Evolutionary conservation across 306 rosid species (phyloP).

Genomic region (Sicyos baderoa): DNA sequence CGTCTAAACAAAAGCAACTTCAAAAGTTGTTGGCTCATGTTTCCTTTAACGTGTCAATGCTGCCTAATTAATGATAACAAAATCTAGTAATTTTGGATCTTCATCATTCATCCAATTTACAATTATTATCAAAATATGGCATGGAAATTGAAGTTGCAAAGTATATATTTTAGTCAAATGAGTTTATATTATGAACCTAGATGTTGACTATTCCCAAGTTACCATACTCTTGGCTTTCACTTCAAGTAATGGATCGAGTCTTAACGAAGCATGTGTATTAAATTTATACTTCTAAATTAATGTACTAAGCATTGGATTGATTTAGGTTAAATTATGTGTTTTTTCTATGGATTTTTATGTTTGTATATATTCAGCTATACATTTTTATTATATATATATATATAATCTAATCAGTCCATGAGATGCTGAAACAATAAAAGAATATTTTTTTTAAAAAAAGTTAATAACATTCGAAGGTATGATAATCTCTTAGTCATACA

Average conservation of each 20-base stretch:
- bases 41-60: not conserved
- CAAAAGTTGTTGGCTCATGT: not conserved
- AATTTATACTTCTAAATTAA: not conserved
- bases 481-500: too few relatives aligned
- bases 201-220: not conserved
- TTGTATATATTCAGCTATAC: too few relatives aligned
- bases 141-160: not conserved
- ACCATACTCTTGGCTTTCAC: not conserved
- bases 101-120: not conserved
- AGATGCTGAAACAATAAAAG: not conserved
- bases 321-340: not conserved
- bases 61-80: not conserved
- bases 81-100: conserved; percentile 2
- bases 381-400: too few relatives aligned
- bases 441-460: too few relatives aligned
- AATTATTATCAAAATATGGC: not conserved
- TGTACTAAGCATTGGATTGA: not conserved
- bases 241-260: not conserved
- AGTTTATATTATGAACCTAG: not conserved
- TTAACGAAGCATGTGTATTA: not conserved
- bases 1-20: not conserved
- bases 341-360: too few relatives aligned
- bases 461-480: too few relatives aligned
- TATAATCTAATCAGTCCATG: too few relatives aligned
- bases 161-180: not conserved